phyloP scores from a whole-genome alignment of 2,329 filamentous ascomycete species.

The Diaporthe humulicola region DNA sequence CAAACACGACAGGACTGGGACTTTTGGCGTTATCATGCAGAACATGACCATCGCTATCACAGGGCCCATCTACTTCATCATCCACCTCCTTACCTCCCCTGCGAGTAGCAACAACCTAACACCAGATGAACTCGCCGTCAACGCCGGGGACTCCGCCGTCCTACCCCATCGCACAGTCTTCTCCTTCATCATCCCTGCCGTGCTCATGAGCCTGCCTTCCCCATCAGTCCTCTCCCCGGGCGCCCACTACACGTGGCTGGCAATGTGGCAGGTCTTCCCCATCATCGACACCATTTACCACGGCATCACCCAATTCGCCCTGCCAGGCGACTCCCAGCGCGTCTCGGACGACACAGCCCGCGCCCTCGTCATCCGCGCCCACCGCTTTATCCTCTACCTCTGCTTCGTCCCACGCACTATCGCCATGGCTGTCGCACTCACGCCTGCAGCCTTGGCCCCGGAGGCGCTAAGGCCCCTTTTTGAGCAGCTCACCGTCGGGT shows the following conservation, averaged over 20 bases:
- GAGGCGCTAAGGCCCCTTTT: slow-evolving; percentile 45
- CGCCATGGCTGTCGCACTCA: slow-evolving; percentile 54
- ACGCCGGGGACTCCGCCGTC: slow-evolving; percentile 37
- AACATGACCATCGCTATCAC: slow-evolving; percentile 40
- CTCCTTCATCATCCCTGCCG: slow-evolving; percentile 58
- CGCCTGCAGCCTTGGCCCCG: slow-evolving; percentile 51
- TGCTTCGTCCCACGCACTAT: slow-evolving; percentile 56
- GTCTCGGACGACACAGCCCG: background rate
- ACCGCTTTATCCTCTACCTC: slow-evolving; percentile 47
- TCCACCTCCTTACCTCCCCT: slow-evolving; percentile 42
- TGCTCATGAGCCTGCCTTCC: slow-evolving; percentile 57
- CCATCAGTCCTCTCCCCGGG: slow-evolving; percentile 53
- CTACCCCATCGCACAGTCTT: slow-evolving; percentile 57
- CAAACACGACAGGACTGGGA: slow-evolving; percentile 37
- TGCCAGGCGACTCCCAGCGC: background rate
- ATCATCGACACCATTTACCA: slow-evolving; percentile 58
- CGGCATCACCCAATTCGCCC: slow-evolving; percentile 34
- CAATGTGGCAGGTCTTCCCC: slow-evolving; percentile 65
- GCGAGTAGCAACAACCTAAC: background rate
- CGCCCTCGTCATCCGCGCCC: background rate
- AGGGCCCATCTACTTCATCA: slow-evolving; percentile 41
- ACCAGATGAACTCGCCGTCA: background rate
- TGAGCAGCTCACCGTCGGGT: slow-evolving; percentile 45
- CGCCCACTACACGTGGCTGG: slow-evolving; percentile 61
- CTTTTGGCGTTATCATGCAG: slow-evolving; percentile 42